Conservation (phyloP, 2,329 filamentous ascomycete genomes). For the Neofusicoccum parvum region DNA sequence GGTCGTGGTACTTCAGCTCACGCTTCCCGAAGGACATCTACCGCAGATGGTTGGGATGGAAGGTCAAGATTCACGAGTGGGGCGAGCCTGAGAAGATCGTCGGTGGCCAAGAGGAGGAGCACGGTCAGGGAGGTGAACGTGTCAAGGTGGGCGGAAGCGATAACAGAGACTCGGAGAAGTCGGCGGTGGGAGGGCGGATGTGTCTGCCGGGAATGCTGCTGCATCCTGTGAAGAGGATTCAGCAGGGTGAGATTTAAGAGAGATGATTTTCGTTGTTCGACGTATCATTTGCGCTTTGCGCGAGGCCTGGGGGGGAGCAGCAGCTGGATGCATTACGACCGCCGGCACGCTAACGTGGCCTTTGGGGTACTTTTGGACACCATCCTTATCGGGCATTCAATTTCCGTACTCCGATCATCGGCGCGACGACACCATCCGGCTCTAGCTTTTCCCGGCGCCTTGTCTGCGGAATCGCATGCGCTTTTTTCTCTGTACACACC, state of each 20-base stretch:
- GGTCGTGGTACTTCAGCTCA: conserved; percentile 91
- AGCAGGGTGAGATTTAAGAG: conserved; percentile 22
- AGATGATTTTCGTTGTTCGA: conserved; percentile 1
- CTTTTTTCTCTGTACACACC: conserved; percentile 12
- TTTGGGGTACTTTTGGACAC: background rate
- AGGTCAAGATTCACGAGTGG: conserved; percentile 76
- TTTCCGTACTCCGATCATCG: conserved; percentile 10
- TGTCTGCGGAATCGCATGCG: background rate
- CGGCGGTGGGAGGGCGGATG: conserved; percentile 67
- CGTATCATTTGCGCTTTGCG: background rate
- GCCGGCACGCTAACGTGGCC: background rate
- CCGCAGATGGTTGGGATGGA: conserved; percentile 81
- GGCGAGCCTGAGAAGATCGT: conserved; percentile 70
- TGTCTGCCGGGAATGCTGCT: conserved; percentile 87
- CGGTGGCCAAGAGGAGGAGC: conserved; percentile 43
- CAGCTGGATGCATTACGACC: conserved; percentile 3
- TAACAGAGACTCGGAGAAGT: conserved; percentile 21
- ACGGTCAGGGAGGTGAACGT: conserved; percentile 31
- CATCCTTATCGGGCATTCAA: conserved; percentile 9
- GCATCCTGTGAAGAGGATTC: conserved; percentile 77
- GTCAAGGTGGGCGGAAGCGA: conserved; percentile 47
- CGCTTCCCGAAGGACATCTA: conserved; percentile 82
- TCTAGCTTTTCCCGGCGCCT: background rate
- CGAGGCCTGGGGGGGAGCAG: background rate
- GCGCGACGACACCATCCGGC: background rate